Evolutionary conservation across 2,329 filamentous ascomycete species (phyloP), one percentile per base, ranked within the genome.

Genomic region (Chaetomium globosum): DNA sequence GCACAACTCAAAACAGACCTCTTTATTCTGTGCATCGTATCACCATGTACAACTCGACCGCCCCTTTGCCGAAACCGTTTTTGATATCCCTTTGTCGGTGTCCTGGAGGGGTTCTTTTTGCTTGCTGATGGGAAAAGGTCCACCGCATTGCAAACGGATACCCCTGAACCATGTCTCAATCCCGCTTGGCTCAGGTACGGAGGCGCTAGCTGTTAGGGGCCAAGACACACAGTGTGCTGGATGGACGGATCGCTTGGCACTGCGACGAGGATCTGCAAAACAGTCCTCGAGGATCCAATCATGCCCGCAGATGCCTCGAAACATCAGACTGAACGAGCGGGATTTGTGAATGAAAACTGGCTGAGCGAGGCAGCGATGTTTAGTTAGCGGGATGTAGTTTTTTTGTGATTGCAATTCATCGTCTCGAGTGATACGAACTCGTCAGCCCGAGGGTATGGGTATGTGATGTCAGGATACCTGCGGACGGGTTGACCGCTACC

Each of bases 161-260:
- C 55, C 65, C 66, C 63, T 61, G 67, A 63, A 62, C 67, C 67
- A 36, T 69, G 67, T 54, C 57, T 55, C 28, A 30, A 48, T 31
- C 31, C 13, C 16, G 46, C 64, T 66, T 68, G 64, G 63, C 63
- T 54, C 63, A 65, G 60, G 67, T 49, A 65, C 67, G 65, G 57
- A 59, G 51, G 48, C 43, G 60, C 67, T 67, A 67, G 55, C 57
- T 52, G 52, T 56, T 67, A 61, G 46, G 56, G 54, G 67, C 21
- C 62, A 67, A 63, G 62, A 59, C 59, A 61, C 63, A 64, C 63
- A 64, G 65, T 67, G 65, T 30, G 39, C 39, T 63, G 23, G 59
- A 55, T 61, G 65, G 39, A 61, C 28, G 12, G 30, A 4, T 3
- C 30, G 56, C 63, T 67, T 64, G 57, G 65, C 62, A 64, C 51